Percentiles rank a stretch among this genome's conserved stretches.
These are phyloP conservation scores for Gossypium thurberi DNA, from an alignment of 345 rosid species.

Conservation along the genomic window DNA sequence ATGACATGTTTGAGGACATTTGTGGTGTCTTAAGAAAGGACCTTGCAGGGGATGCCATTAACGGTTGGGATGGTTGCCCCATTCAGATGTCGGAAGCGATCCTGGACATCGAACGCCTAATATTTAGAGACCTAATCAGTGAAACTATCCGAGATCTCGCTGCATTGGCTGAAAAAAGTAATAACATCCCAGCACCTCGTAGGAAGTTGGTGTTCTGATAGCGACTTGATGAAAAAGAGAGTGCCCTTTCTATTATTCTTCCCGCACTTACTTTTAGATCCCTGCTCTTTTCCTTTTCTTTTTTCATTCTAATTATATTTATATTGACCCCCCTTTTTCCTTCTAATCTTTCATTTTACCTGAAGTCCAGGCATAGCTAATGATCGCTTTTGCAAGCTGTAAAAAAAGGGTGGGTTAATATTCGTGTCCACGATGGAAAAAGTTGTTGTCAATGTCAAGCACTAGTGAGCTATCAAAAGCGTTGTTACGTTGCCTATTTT, in stretches of 20 bases:
- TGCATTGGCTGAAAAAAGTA: slow-evolving; percentile 22
- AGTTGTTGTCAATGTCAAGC: background rate
- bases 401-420: background rate
- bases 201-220: slow-evolving; percentile 71
- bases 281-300: background rate
- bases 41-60: slow-evolving; percentile 48
- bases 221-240: slow-evolving; percentile 13
- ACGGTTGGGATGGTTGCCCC: slow-evolving; percentile 57
- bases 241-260: slow-evolving; percentile 11
- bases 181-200: slow-evolving; percentile 24
- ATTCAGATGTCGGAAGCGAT: slow-evolving; percentile 69
- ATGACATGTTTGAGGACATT: slow-evolving; percentile 55
- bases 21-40: slow-evolving; percentile 72
- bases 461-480: slow-evolving; percentile 13
- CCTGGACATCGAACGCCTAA: slow-evolving; percentile 65
- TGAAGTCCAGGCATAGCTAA: slow-evolving; percentile 30
- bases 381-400: slow-evolving; percentile 23
- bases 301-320: background rate
- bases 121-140: slow-evolving; percentile 77
- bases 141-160: slow-evolving; percentile 74
- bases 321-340: background rate
- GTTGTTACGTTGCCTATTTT: background rate
- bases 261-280: slow-evolving; percentile 2
- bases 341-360: slow-evolving; percentile 15
- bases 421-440: slow-evolving; percentile 5